Base-by-base conservation (phyloP, 1,139 yeast genomes). In the Sugiyamaella sp. region DNA sequence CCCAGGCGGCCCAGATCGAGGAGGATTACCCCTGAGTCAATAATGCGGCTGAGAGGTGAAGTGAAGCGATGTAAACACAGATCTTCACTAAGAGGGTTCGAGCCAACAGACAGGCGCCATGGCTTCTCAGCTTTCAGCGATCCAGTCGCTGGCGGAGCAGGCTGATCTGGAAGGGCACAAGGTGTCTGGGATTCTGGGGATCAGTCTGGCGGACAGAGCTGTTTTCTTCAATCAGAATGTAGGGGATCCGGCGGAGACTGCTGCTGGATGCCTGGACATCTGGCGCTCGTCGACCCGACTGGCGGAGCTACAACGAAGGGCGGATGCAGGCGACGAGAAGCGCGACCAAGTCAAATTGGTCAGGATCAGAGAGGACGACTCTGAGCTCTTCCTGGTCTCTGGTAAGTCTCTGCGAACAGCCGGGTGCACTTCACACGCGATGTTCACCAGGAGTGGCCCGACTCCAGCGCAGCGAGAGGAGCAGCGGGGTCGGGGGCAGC, bases 151-250 rank as follows among this genome's bases (percentile, higher is more conserved):
- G 3, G 14, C 45, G 4, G 44, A 37, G 9, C 17, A 39, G 25
- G 50, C 38, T 6, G 20, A 46, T 27, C 44, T 46, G 10, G 50
- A 46, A 6, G 50, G 50, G 4, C 50, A 46, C 35, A 27, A 46
- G 24, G 50, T 46, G 17, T 20, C 38, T 8, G 50, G 43, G 3
- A 46, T 38, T 3, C 19, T 46, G 42, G 44, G 27, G 2, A 46
- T 46, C 3, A 32, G n/a, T n/a, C n/a, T n/a, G n/a, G n/a, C n/a
- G n/a, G n/a, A n/a, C n/a, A n/a, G n/a, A n/a, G n/a, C 38, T 1
- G 39, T 46, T 6, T 27, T 46, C 27, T 32, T 38, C 21, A 46
- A 19, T 27, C 37, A 37, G 32, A 46, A 46, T 10, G 22, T 46
- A 9, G 44, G 39, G 3, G 50, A 46, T 46, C 50, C 50, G 6